These are phyloP conservation scores for Turritis glabra DNA, from an alignment of 345 rosid species.

Conservation along the genomic window DNA sequence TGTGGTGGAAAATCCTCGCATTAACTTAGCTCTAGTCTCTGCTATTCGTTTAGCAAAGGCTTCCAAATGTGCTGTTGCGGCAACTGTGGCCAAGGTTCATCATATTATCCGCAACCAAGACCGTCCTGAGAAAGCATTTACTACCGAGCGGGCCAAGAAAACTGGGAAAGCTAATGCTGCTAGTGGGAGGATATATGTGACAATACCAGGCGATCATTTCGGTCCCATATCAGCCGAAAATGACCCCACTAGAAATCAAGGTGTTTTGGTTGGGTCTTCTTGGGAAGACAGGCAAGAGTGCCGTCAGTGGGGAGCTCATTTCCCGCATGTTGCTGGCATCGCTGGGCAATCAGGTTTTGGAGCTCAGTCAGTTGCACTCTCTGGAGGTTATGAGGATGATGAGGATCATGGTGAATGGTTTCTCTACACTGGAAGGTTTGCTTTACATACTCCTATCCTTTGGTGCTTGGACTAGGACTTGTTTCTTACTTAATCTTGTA, in stretches of 20 bases:
- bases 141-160: constrained; percentile 64
- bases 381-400: constrained; percentile 79
- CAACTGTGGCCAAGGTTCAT: constrained; percentile 14
- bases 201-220: constrained; percentile 67
- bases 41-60: constrained; percentile 63
- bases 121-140: constrained; percentile 67
- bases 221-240: constrained; percentile 77
- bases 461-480: not conserved
- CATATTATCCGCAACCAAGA: constrained; percentile 54
- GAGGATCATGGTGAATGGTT: constrained; percentile 70
- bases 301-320: constrained; percentile 81
- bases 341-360: constrained; percentile 75
- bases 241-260: constrained; percentile 65
- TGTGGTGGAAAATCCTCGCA: constrained; percentile 58
- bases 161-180: constrained; percentile 78
- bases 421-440: constrained; percentile 38
- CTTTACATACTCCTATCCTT: not conserved
- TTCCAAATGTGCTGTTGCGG: constrained; percentile 29
- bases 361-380: constrained; percentile 76
- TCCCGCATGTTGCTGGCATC: constrained; percentile 76
- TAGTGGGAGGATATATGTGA: constrained; percentile 74
- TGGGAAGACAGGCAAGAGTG: constrained; percentile 76
- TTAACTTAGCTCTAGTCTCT: constrained; percentile 55
- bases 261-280: constrained; percentile 67
- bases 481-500: not conserved